Base-by-base conservation (phyloP, 441 rosid genomes). In the Rhodomyrtus psidioides region DNA sequence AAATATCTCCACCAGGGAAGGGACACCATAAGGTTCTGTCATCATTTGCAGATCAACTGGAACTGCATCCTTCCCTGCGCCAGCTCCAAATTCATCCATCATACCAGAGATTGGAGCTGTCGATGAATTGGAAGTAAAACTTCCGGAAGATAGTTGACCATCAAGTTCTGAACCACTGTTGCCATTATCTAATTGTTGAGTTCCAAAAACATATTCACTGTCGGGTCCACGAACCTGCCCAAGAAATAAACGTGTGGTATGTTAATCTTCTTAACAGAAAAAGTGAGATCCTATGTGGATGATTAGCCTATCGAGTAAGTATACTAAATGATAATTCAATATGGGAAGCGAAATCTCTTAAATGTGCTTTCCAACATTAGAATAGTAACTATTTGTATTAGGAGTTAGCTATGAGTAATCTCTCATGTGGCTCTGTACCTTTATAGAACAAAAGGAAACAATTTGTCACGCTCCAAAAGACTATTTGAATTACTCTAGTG, bases 1-100 rank as follows among this genome's bases (percentile, higher is more conserved):
- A 89, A 96, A 92, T 88, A 97, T 92, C 89, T 96, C 99, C 91
- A 95, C 96, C 98, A 97, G 94, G 93, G 98, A 96, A 55, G 96
- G 99, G 84, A 95, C 90, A 53, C 98, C 99, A 91, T 89, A 97
- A 26, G 99, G 97, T 75, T 94, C 97, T 85, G 88, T 86, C 98
- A 94, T 93, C 84, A 93, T 89, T 60, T 84, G 90, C 83, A 91
- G 89, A 91, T 89, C 94, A 88, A 86, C 87, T 75, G 92, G 83
- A 86, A 75, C 83, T 74, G 60, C 83, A 76, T 86, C 86, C 85
- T 42, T 83, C 82, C 91, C 94, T 86, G 90, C 87, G 85, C 92
- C 93, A 86, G 83, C 87, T 23, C 81, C 85, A 84, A 90, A 92
- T 58, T 91, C 95, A 86, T 94, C 95, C 88, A 88, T 88, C 83